Conservation (phyloP, 495 filamentous ascomycete genomes). For the Massariosphaeria phaeospora region DNA sequence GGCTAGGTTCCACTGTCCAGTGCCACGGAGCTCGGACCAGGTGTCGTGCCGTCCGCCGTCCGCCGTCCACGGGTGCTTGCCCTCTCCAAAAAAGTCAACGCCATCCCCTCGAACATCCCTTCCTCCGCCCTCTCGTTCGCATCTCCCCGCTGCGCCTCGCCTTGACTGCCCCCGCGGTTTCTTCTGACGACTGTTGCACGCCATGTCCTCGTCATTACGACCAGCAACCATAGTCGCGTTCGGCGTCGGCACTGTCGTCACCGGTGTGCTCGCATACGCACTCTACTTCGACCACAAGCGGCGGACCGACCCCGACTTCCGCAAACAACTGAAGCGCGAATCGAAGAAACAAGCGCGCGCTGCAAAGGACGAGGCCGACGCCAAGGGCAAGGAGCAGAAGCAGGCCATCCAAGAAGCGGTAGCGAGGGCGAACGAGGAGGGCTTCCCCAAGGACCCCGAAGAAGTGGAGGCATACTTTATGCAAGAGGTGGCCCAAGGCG, state of each 20-base stretch:
- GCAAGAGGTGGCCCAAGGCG: slow-evolving; percentile 83
- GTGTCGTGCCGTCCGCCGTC: not conserved
- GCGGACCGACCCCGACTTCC: slow-evolving; percentile 79
- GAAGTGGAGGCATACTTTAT: slow-evolving; percentile 94
- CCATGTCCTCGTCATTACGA: slow-evolving; percentile 50
- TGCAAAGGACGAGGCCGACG: slow-evolving; percentile 35
- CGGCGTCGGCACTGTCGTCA: slow-evolving; percentile 65
- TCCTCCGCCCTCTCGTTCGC: not conserved
- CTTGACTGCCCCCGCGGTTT: not conserved
- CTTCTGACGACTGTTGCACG: not conserved
- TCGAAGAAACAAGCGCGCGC: slow-evolving; percentile 61
- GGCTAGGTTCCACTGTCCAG: not conserved
- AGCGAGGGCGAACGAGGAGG: slow-evolving; percentile 75
- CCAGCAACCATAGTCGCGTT: slow-evolving; percentile 69
- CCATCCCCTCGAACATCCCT: slow-evolving; percentile 17
- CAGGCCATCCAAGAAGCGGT: slow-evolving; percentile 66
- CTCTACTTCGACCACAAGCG: slow-evolving; percentile 94
- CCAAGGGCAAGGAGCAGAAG: slow-evolving; percentile 61
- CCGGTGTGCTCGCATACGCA: slow-evolving; percentile 74
- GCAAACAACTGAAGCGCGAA: slow-evolving; percentile 76
- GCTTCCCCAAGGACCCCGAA: slow-evolving; percentile 83
- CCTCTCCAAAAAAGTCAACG: slow-evolving; percentile 24
- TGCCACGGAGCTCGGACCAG: not conserved
- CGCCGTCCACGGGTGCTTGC: too few relatives aligned
- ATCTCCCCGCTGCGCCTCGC: not conserved